Percentiles rank a stretch among this genome's conserved stretches.
These are phyloP conservation scores for Annulohypoxylon moriforme DNA, from an alignment of 495 filamentous ascomycete species.

Conservation along the genomic window DNA sequence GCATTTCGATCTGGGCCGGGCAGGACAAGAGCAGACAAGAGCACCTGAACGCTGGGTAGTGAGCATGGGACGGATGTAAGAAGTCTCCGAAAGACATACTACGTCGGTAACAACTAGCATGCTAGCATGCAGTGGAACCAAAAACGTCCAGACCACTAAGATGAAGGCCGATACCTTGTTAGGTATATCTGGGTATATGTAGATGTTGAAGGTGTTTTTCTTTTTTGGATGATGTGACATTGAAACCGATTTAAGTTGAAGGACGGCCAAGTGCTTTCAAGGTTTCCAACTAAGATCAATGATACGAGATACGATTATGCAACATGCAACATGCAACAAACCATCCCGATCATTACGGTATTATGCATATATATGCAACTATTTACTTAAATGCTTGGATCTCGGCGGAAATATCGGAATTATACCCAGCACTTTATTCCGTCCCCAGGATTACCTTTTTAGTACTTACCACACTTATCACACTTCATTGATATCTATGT, in stretches of 20 bases:
- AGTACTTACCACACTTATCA: no score
- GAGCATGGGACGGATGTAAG: background rate
- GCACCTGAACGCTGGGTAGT: background rate
- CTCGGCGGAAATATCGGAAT: no score
- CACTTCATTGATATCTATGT: no score
- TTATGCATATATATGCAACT: background rate
- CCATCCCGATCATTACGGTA: background rate
- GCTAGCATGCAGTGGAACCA: constrained; percentile 33
- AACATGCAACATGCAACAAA: background rate
- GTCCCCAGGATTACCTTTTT: no score
- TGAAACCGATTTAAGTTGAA: background rate
- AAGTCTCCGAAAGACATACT: constrained; percentile 28
- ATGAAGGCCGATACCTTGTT: constrained; percentile 1
- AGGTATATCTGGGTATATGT: background rate
- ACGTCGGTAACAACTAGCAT: constrained; percentile 12
- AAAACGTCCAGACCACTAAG: constrained; percentile 25
- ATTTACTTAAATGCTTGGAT: no score
- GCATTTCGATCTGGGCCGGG: constrained; percentile 15
- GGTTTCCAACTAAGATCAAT: no score
- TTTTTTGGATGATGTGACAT: background rate
- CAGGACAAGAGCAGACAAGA: constrained; percentile 2
- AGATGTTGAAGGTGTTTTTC: background rate
- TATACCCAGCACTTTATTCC: no score
- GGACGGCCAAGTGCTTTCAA: background rate
- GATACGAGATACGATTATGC: background rate